Percentiles rank a stretch among this genome's conserved stretches.
These are phyloP conservation scores for Cinchona pubescens DNA, from an alignment of 257 asterid genomes.

Conservation along the genomic window DNA sequence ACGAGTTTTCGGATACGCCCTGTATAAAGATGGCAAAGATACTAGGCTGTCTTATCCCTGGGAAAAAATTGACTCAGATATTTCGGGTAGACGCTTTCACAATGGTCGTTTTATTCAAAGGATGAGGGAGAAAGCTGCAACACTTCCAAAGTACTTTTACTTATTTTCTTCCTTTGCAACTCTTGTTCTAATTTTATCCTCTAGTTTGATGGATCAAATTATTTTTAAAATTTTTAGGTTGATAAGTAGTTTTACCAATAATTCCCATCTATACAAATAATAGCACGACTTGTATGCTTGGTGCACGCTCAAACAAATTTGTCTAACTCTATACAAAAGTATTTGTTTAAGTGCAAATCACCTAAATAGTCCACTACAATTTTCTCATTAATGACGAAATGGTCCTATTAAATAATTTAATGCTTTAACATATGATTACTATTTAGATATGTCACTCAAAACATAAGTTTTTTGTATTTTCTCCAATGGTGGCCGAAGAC, in stretches of 20 bases:
- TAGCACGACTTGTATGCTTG: not conserved
- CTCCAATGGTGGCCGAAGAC: too few species aligned
- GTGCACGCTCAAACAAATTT: not conserved
- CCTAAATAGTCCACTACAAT: too few species aligned
- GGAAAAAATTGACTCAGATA: constrained; percentile 57
- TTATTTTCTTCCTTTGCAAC: constrained; percentile 1
- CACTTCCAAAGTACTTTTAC: constrained; percentile 74
- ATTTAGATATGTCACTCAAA: too few species aligned
- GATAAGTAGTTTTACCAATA: not conserved
- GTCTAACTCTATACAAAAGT: too few species aligned
- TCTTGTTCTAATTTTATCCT: not conserved
- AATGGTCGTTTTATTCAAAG: constrained; percentile 77
- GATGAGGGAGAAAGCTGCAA: constrained; percentile 76
- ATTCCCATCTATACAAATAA: not conserved
- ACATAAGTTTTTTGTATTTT: too few species aligned
- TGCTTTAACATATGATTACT: too few species aligned
- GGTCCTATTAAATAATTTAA: too few species aligned
- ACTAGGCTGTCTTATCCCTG: constrained; percentile 63
- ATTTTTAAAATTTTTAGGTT: not conserved
- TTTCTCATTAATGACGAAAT: too few species aligned
- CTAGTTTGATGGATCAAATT: not conserved
- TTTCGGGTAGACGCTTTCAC: constrained; percentile 78
- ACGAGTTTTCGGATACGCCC: constrained; percentile 63
- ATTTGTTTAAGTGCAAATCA: too few species aligned
- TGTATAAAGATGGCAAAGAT: constrained; percentile 65